These are phyloP conservation scores for Tolypocladium guangdongense DNA, from an alignment of 2,329 filamentous ascomycete species.

Conservation along the genomic window DNA sequence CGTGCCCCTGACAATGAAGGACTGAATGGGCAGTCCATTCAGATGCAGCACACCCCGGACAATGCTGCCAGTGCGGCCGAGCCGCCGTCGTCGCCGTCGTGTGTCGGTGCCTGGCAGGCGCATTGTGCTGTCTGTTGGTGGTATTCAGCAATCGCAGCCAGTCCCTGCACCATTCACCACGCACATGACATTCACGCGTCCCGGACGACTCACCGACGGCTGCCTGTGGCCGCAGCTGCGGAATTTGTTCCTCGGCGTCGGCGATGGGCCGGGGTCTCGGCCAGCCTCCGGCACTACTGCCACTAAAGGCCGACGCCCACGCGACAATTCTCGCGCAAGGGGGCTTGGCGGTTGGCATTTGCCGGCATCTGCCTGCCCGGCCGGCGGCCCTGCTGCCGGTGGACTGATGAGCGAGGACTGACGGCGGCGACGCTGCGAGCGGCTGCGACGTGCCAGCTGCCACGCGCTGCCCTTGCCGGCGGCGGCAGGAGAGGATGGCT, in stretches of 20 bases:
- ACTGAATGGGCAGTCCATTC: too few species aligned
- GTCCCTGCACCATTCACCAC: background rate
- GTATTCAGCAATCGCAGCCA: too few species aligned
- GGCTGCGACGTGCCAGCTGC: background rate
- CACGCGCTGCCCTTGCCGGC: conserved; percentile 3
- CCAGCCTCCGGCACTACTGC: background rate
- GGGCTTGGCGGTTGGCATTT: too few species aligned
- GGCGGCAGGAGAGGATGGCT: too few species aligned
- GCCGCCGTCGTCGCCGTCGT: too few species aligned
- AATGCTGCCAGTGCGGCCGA: too few species aligned
- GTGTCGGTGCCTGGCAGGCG: too few species aligned
- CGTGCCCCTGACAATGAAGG: background rate
- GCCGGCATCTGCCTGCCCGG: background rate
- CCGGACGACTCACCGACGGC: background rate
- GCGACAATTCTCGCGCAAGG: background rate
- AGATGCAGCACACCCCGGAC: too few species aligned
- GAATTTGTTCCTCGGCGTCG: background rate
- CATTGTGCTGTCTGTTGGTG: too few species aligned
- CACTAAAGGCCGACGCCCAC: background rate
- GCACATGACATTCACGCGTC: too few species aligned
- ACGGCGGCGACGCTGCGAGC: too few species aligned
- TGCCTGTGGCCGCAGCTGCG: background rate
- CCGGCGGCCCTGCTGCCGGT: background rate
- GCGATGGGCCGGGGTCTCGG: background rate
- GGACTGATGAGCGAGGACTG: too few species aligned